phyloP scores from a whole-genome alignment of 1,139 yeast genomes.

The Kodamaea plutei region DNA sequence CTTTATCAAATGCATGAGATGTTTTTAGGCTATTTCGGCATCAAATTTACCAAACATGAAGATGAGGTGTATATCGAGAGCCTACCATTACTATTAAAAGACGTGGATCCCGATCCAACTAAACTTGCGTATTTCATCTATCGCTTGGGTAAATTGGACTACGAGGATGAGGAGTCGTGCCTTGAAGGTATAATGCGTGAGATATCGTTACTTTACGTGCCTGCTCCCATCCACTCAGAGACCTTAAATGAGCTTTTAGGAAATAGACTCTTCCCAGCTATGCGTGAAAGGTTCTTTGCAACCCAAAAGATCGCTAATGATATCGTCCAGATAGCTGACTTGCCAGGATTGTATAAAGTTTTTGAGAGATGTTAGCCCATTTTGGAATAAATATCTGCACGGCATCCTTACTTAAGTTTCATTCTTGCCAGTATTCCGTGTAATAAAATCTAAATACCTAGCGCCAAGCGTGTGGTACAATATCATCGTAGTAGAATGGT shows the following conservation, averaged over 20 bases:
- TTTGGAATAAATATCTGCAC: no score
- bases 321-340: slow-evolving; percentile 80
- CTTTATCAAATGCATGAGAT: slow-evolving; percentile 60
- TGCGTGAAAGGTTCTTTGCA: slow-evolving; percentile 64
- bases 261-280: slow-evolving; percentile 58
- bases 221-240: slow-evolving; percentile 41
- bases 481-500: no score
- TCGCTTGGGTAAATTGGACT: slow-evolving; percentile 58
- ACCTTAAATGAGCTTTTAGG: slow-evolving; percentile 42
- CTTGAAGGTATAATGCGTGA: slow-evolving; percentile 61
- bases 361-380: slow-evolving; percentile 78
- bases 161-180: slow-evolving; percentile 66
- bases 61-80: slow-evolving; percentile 35
- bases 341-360: slow-evolving; percentile 86
- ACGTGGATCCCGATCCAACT: slow-evolving; percentile 55
- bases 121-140: slow-evolving; percentile 69
- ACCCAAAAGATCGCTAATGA: slow-evolving; percentile 48
- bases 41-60: slow-evolving; percentile 32
- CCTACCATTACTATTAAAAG: slow-evolving; percentile 66
- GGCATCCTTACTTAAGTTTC: no score
- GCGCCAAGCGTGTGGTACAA: no score
- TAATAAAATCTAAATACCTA: no score
- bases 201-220: slow-evolving; percentile 70
- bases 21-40: slow-evolving; percentile 74
- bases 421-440: no score